phyloP scores from a whole-genome alignment of 805 yeast species.

The Jamesozyma jinghongensis region DNA sequence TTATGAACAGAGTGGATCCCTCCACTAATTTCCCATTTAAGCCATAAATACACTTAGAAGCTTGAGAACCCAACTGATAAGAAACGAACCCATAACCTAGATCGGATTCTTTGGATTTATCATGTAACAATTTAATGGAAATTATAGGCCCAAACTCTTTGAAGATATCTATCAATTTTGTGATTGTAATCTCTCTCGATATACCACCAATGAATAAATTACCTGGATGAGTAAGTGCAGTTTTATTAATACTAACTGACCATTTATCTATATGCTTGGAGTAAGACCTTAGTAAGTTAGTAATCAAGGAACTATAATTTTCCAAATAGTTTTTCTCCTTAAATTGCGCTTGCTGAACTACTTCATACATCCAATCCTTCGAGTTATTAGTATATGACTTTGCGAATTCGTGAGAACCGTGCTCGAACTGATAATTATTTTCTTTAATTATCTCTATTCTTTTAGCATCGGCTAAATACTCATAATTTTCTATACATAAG shows the following conservation, averaged over 20 bases:
- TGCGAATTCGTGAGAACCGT: constrained; percentile 15
- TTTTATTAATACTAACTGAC: constrained; percentile 24
- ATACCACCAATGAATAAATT: constrained; percentile 47
- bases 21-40: constrained; percentile 37
- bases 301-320: constrained; percentile 3
- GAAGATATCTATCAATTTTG: constrained; percentile 33
- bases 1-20: constrained; percentile 37
- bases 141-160: constrained; percentile 35
- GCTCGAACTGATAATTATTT: constrained; percentile 20
- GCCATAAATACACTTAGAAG: constrained; percentile 50
- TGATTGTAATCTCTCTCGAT: constrained; percentile 31
- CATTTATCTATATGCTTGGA: constrained; percentile 10
- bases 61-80: constrained; percentile 46
- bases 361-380: constrained; percentile 17
- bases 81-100: constrained; percentile 60
- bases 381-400: constrained; percentile 8
- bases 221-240: constrained; percentile 44
- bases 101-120: constrained; percentile 32
- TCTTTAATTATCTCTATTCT: constrained; percentile 17
- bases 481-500: constrained; percentile 23
- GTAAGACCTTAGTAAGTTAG: not conserved
- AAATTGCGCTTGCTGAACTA: constrained; percentile 23
- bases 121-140: constrained; percentile 40
- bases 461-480: constrained; percentile 19
- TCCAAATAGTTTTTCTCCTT: constrained; percentile 7